These are phyloP conservation scores for Colletotrichum somersetense DNA, from an alignment of 2,329 filamentous ascomycete species.

Conservation along the genomic window DNA sequence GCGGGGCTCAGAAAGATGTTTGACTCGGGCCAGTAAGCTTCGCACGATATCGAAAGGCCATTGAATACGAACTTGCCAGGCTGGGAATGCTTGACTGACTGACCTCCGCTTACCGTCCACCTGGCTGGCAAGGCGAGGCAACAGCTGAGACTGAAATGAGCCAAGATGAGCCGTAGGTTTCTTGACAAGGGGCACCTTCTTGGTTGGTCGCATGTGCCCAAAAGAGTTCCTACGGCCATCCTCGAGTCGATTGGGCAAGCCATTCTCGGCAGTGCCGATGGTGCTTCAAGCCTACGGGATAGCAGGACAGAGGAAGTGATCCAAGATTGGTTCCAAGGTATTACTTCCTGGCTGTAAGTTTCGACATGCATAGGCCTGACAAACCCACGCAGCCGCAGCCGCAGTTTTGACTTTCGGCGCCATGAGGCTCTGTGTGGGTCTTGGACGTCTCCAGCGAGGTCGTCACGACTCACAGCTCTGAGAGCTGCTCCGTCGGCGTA, in stretches of 20 bases:
- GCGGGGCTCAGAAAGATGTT: neutral
- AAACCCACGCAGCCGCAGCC: neutral
- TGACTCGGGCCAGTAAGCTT: conserved; percentile 10
- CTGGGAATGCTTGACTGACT: conserved; percentile 15
- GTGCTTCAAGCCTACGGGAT: neutral
- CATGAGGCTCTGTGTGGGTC: neutral
- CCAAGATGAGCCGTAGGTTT: conserved; percentile 3
- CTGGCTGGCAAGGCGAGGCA: conserved; percentile 11
- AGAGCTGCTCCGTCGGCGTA: neutral
- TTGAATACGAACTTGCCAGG: conserved; percentile 9
- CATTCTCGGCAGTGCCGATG: neutral
- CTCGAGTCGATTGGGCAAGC: neutral
- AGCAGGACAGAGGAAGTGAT: neutral
- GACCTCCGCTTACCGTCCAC: conserved; percentile 3
- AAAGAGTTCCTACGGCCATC: neutral
- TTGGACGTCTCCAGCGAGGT: neutral
- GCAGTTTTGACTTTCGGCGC: neutral
- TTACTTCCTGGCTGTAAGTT: neutral
- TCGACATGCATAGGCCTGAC: neutral
- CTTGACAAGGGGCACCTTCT: neutral
- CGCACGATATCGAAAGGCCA: conserved; percentile 1
- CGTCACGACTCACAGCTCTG: too few species aligned
- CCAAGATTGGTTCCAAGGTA: neutral
- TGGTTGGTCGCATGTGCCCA: neutral
- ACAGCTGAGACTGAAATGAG: conserved; percentile 14